Conservation (phyloP, 2,329 filamentous ascomycete species). For the Coniella vitis region DNA sequence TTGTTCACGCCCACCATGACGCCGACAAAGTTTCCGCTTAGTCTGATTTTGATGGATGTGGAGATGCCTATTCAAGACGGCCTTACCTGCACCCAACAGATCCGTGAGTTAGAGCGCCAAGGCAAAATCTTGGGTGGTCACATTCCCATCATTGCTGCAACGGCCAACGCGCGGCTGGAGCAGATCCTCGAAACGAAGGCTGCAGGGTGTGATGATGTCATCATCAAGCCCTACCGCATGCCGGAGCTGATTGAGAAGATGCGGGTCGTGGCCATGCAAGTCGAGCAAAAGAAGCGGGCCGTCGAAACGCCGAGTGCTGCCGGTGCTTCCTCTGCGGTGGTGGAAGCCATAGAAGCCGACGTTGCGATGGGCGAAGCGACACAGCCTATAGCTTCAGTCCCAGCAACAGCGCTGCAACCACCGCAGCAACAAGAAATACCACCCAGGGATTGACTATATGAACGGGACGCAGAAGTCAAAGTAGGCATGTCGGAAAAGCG, state of each 20-base stretch:
- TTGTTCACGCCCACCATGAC: slow-evolving; percentile 3
- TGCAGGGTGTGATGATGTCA: slow-evolving; percentile 54
- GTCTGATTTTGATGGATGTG: slow-evolving; percentile 67
- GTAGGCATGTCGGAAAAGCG: too few relatives aligned
- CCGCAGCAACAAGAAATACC: neutral
- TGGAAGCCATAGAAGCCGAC: neutral
- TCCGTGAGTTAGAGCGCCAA: slow-evolving; percentile 53
- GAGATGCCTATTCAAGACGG: slow-evolving; percentile 73
- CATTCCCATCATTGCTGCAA: slow-evolving; percentile 60
- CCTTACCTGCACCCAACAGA: slow-evolving; percentile 56
- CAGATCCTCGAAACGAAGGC: slow-evolving; percentile 47
- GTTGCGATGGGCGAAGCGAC: neutral
- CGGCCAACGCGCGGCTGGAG: slow-evolving; percentile 59
- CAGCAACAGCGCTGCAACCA: neutral
- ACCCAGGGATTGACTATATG: slow-evolving; percentile 6
- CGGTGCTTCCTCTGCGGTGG: neutral
- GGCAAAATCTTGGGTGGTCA: slow-evolving; percentile 44
- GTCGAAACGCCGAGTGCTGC: neutral
- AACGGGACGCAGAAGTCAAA: neutral
- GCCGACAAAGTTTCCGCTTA: slow-evolving; percentile 34
- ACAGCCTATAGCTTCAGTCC: neutral
- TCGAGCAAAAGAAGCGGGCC: slow-evolving; percentile 17
- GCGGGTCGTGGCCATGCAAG: slow-evolving; percentile 34
- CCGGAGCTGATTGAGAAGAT: slow-evolving; percentile 55
- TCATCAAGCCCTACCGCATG: slow-evolving; percentile 67